phyloP scores from a whole-genome alignment of 495 filamentous ascomycete species.

The Aspergillus incahuasiensis region DNA sequence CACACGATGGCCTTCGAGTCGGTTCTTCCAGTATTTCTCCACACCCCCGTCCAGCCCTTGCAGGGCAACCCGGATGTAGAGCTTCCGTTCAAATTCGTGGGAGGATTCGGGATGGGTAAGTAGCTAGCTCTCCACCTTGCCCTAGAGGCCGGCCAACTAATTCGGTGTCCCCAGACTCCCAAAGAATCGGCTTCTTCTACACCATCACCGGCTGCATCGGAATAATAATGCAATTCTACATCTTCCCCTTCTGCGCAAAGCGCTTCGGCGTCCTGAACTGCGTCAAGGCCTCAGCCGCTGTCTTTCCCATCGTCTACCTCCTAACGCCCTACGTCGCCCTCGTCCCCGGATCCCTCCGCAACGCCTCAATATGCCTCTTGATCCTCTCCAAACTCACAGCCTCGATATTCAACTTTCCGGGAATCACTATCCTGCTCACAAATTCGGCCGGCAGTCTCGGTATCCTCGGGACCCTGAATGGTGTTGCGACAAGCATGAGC shows the following conservation, averaged over 20 bases:
- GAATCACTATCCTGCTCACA: slow-evolving; percentile 81
- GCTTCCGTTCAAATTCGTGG: slow-evolving; percentile 74
- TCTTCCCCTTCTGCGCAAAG: slow-evolving; percentile 67
- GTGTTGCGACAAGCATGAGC: slow-evolving; percentile 73
- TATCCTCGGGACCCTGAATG: slow-evolving; percentile 84
- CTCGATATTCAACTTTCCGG: slow-evolving; percentile 80
- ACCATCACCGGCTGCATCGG: slow-evolving; percentile 68
- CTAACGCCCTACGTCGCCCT: slow-evolving; percentile 69
- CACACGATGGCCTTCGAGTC: slow-evolving; percentile 79
- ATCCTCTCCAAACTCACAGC: slow-evolving; percentile 61
- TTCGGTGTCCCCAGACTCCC: slow-evolving; percentile 35
- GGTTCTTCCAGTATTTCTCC: slow-evolving; percentile 74
- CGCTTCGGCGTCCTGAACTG: slow-evolving; percentile 67
- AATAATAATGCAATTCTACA: slow-evolving; percentile 71
- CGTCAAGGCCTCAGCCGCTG: slow-evolving; percentile 52
- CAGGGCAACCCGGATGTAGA: slow-evolving; percentile 50
- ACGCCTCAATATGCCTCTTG: slow-evolving; percentile 43
- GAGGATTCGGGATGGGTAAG: slow-evolving; percentile 66
- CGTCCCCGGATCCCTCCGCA: slow-evolving; percentile 37
- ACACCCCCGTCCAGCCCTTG: slow-evolving; percentile 57
- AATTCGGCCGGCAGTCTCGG: slow-evolving; percentile 73
- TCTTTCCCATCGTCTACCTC: slow-evolving; percentile 71
- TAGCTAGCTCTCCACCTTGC: background rate
- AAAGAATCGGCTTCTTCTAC: slow-evolving; percentile 71
- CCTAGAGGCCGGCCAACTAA: background rate